A percentile compares a stretch with the other conserved stretches of the same genome.
Evolutionary conservation across 2,329 filamentous ascomycete species (phyloP).

Genomic region (Thermoascus crustaceus): DNA sequence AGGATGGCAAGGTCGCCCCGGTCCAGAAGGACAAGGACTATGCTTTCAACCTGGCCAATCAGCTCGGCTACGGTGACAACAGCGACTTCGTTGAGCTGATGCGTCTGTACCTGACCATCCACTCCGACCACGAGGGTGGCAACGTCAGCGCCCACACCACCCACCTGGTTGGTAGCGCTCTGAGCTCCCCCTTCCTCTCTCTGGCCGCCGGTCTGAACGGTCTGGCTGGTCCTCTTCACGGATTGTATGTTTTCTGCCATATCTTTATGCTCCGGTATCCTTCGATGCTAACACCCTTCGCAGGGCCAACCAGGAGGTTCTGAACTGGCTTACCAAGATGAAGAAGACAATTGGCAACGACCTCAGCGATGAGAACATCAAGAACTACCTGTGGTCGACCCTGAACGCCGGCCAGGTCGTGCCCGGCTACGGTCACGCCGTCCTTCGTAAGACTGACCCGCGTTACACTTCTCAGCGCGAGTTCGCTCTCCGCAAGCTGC

Average conservation of each 20-base stretch:
- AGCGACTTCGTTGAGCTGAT: constrained; percentile 95
- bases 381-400: constrained; percentile 96
- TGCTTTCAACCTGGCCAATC: constrained; percentile 98
- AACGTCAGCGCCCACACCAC: constrained; percentile 99
- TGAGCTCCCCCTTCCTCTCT: constrained; percentile 96
- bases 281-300: constrained; percentile 12
- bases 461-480: constrained; percentile 97
- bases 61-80: constrained; percentile 94
- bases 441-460: constrained; percentile 98
- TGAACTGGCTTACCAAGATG: constrained; percentile 99
- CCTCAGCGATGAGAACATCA: constrained; percentile 92
- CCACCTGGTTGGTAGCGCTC: constrained; percentile 90
- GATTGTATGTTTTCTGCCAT: constrained; percentile 47
- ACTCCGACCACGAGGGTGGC: constrained; percentile 99
- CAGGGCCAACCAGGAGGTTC: constrained; percentile 93
- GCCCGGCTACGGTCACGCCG: constrained; percentile 95
- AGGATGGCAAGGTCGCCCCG: constrained; percentile 94
- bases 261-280: background rate
- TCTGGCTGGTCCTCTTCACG: constrained; percentile 95
- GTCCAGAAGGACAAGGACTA: constrained; percentile 99
- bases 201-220: constrained; percentile 95
- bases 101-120: constrained; percentile 98
- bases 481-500: constrained; percentile 88
- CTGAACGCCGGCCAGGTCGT: constrained; percentile 94
- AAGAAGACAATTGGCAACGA: constrained; percentile 91